Evolutionary conservation across 1,284 basidiomycete genomes (phyloP).

Genomic region (Mycena sp.): DNA sequence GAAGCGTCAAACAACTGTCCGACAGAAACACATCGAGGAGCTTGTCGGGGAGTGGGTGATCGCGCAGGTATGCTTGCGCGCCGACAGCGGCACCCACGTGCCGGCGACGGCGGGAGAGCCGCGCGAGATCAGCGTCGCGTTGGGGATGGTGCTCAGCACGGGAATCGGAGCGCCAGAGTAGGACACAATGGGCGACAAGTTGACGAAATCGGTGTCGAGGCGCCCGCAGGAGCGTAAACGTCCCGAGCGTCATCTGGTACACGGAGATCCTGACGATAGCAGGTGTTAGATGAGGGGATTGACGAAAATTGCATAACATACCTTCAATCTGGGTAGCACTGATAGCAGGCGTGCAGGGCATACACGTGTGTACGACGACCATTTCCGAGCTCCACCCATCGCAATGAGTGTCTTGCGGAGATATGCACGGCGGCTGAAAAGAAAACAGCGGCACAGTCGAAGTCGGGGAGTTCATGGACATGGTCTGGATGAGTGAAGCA

Average conservation of each 20-base stretch:
- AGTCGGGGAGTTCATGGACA: slow-evolving; percentile 48
- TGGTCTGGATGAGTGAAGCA: slow-evolving; percentile 46
- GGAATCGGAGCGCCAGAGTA: slow-evolving; percentile 50
- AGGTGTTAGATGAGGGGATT: slow-evolving; percentile 5
- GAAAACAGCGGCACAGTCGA: slow-evolving; percentile 37
- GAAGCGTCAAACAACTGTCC: slow-evolving; percentile 69
- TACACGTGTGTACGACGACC: slow-evolving; percentile 65
- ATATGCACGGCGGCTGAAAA: slow-evolving; percentile 44
- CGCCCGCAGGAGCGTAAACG: slow-evolving; percentile 65
- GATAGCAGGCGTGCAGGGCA: slow-evolving; percentile 67
- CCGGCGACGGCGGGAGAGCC: slow-evolving; percentile 63
- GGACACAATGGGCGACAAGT: slow-evolving; percentile 66
- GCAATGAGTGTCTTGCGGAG: slow-evolving; percentile 48
- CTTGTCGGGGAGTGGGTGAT: slow-evolving; percentile 48
- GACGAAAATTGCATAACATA: slow-evolving; percentile 41
- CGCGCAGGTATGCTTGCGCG: slow-evolving; percentile 59
- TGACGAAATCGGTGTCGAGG: slow-evolving; percentile 79
- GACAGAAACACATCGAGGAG: slow-evolving; percentile 64
- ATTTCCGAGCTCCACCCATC: slow-evolving; percentile 38
- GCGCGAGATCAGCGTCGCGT: slow-evolving; percentile 54
- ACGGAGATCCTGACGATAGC: slow-evolving; percentile 66
- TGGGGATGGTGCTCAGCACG: slow-evolving; percentile 48
- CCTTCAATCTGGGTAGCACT: slow-evolving; percentile 75
- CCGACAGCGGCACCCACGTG: slow-evolving; percentile 71
- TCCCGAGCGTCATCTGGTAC: slow-evolving; percentile 69